Base-by-base conservation (phyloP, 306 rosid genomes). In the Prunus dulcis region DNA sequence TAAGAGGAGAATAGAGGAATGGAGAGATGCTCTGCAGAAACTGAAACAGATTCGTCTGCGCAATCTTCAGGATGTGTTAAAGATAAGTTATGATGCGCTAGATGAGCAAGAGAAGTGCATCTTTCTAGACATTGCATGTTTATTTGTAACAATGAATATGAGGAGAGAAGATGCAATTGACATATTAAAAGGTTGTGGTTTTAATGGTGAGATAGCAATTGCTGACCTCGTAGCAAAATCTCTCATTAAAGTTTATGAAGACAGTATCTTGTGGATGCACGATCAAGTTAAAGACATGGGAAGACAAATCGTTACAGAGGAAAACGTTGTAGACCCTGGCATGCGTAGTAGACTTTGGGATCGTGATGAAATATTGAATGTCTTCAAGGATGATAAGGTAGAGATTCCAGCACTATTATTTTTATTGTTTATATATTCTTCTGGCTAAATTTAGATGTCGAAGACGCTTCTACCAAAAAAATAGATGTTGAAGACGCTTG, bases 251-350 rank as follows among this genome's bases (percentile, higher is more conserved):
- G 71, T 89, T 51, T 63, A 63, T 18, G n/a, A 46, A 20, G 82
- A 81, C 1, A 71, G 80, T 15, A 74, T 72, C 2, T 22, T 91
- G 74, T 83, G 87, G 87, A 83, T 89, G 91, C 97, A 91, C 46
- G 93, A 91, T 73, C 91, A 89, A 63, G 65, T 91, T 65, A 87
- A 89, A 76, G 94, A 89, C 66, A 86, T 87, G 97, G 94, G 91
- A 22, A 80, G 88, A 57, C 89, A 91, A 62, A 91, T 91, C 69
- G 89, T 87, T 50, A 41, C 3, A 15, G 43, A 81, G 8, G 89
- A 84, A 66, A 66, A 53, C 63, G 57, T 53, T 41, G 61, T 7
- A 1, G 73, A 87, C 74, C 85, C 83, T 10, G 80, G 91, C 69
- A 67, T 69, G 84, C 88, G 89, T 41, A 89, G 88, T 61, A 83